These are phyloP conservation scores for Hymenoscyphus scutula DNA, from an alignment of 2,329 filamentous ascomycete species.

Conservation along the genomic window DNA sequence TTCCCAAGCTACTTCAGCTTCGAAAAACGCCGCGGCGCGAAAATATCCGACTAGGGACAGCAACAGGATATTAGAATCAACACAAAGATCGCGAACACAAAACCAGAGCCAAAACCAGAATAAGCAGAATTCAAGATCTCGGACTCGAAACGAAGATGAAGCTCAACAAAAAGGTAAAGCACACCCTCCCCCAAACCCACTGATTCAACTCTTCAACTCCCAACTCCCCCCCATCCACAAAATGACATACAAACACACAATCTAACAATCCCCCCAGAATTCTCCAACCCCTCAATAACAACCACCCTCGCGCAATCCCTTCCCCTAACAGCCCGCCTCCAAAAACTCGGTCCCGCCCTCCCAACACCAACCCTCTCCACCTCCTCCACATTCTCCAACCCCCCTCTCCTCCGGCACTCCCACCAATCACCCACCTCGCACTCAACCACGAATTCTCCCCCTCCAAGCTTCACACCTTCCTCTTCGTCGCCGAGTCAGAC, in stretches of 20 bases:
- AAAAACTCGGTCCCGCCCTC: constrained; percentile 30
- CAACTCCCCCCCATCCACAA: neutral
- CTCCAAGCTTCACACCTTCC: constrained; percentile 23
- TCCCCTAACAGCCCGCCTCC: constrained; percentile 26
- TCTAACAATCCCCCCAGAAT: constrained; percentile 7
- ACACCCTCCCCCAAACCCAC: too few species aligned
- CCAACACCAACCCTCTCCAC: constrained; percentile 33
- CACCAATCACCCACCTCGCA: neutral
- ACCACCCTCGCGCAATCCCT: constrained; percentile 21
- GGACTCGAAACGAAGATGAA: neutral
- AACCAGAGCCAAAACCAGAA: too few species aligned
- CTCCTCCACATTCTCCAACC: constrained; percentile 31
- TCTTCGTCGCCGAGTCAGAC: constrained; percentile 26
- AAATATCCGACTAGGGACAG: constrained; percentile 35
- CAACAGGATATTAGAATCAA: too few species aligned
- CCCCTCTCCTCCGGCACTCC: constrained; percentile 5
- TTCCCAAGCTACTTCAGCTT: constrained; percentile 21
- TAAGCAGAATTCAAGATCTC: neutral
- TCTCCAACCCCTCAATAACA: constrained; percentile 9
- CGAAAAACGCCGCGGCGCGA: constrained; percentile 22
- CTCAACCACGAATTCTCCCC: constrained; percentile 6
- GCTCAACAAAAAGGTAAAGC: too few species aligned
- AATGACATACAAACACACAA: neutral
- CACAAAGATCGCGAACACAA: constrained; percentile 13
- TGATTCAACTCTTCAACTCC: neutral